These are phyloP conservation scores for Macrocybe sp. DNA, from an alignment of 1,284 basidiomycete genomes.

Conservation along the genomic window DNA sequence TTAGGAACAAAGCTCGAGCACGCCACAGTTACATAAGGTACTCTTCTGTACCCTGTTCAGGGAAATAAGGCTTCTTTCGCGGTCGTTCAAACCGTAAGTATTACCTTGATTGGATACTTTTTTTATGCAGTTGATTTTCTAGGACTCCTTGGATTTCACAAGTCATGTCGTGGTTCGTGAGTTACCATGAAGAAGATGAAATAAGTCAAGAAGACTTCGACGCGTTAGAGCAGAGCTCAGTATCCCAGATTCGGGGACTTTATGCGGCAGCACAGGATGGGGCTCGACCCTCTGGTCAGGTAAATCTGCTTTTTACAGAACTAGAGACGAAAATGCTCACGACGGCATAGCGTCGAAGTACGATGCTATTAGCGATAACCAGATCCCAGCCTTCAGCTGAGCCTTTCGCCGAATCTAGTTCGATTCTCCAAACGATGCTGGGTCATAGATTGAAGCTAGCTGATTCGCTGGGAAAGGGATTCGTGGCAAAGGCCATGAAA, in stretches of 20 bases:
- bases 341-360: slow-evolving; percentile 36
- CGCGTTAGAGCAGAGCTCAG: slow-evolving; percentile 36
- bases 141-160: slow-evolving; percentile 56
- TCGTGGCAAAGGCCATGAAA: slow-evolving; percentile 43
- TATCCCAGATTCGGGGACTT: slow-evolving; percentile 42
- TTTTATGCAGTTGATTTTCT: slow-evolving; percentile 3
- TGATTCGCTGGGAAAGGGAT: slow-evolving; percentile 38
- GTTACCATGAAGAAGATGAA: slow-evolving; percentile 30
- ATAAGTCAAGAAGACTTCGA: slow-evolving; percentile 31
- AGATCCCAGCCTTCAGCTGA: slow-evolving; percentile 8
- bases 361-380: slow-evolving; percentile 32
- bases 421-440: slow-evolving; percentile 28
- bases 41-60: slow-evolving; percentile 55
- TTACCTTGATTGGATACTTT: neutral
- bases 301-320: slow-evolving; percentile 15
- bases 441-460: slow-evolving; percentile 35
- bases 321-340: neutral
- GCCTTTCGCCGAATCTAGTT: slow-evolving; percentile 9
- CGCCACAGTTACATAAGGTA: slow-evolving; percentile 52
- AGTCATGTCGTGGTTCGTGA: slow-evolving; percentile 47
- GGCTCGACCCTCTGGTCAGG: slow-evolving; percentile 38
- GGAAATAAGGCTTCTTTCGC: slow-evolving; percentile 55
- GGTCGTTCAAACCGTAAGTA: slow-evolving; percentile 59
- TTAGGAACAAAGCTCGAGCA: slow-evolving; percentile 46
- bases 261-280: slow-evolving; percentile 47